These are phyloP conservation scores for Microcyclosporella mali DNA, from an alignment of 2,329 filamentous ascomycete genomes.

Conservation along the genomic window DNA sequence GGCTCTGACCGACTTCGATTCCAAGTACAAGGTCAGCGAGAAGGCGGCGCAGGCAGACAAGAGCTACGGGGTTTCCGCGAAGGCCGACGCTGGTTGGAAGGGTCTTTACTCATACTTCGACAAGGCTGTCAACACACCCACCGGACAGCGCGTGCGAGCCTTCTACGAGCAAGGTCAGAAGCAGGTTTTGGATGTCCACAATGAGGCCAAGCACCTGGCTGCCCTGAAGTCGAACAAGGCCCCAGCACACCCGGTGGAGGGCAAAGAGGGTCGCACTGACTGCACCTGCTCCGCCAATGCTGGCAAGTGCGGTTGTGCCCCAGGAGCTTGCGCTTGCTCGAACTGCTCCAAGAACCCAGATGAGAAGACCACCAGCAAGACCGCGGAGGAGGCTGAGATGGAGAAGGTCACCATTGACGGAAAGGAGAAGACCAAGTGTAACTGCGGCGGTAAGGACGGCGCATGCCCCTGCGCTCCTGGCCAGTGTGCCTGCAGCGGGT, in stretches of 20 bases:
- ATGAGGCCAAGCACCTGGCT: slow-evolving; percentile 80
- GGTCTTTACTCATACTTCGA: slow-evolving; percentile 87
- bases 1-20: slow-evolving; percentile 70
- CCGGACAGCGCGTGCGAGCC: slow-evolving; percentile 75
- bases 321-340: slow-evolving; percentile 42
- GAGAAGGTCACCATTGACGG: slow-evolving; percentile 47
- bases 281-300: slow-evolving; percentile 42
- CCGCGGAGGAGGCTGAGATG: slow-evolving; percentile 33
- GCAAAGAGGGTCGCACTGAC: slow-evolving; percentile 36
- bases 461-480: slow-evolving; percentile 45
- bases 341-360: slow-evolving; percentile 45
- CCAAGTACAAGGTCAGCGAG: slow-evolving; percentile 81
- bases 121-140: slow-evolving; percentile 80
- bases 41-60: slow-evolving; percentile 77
- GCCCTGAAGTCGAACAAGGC: slow-evolving; percentile 66
- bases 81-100: slow-evolving; percentile 60
- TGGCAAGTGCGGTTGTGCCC: slow-evolving; percentile 40
- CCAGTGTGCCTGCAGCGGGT: slow-evolving; percentile 44
- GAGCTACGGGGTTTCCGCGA: slow-evolving; percentile 73
- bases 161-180: slow-evolving; percentile 83
- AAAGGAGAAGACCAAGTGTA: slow-evolving; percentile 45
- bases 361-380: slow-evolving; percentile 17
- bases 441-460: slow-evolving; percentile 41
- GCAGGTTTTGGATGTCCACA: slow-evolving; percentile 90
- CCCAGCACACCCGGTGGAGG: slow-evolving; percentile 36